A percentile compares a stretch with the other conserved stretches of the same genome.
These are phyloP conservation scores for Alisma plantagoaquatica DNA, from an alignment of 106 monocot species.

Conservation along the genomic window DNA sequence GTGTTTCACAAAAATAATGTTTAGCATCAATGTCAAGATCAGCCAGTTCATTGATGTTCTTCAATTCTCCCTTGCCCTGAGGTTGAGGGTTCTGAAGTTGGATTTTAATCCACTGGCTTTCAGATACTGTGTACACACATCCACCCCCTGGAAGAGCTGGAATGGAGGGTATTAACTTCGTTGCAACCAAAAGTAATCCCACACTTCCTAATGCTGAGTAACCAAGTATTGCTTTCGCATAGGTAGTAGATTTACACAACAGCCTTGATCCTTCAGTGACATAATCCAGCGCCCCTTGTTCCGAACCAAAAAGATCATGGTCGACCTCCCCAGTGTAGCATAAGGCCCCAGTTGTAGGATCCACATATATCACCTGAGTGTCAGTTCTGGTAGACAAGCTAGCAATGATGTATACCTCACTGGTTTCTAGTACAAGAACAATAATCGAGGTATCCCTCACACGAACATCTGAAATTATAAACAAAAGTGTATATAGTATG, in stretches of 20 bases:
- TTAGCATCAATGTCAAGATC: constrained; percentile 94
- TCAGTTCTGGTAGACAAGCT: constrained; percentile 74
- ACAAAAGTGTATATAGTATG: too few relatives aligned
- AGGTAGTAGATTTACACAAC: constrained; percentile 50
- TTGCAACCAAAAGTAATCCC: constrained; percentile 83
- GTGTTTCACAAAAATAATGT: constrained; percentile 88
- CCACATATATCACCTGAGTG: constrained; percentile 84
- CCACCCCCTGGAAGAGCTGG: constrained; percentile 85
- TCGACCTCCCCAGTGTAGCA: constrained; percentile 42
- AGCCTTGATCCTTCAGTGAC: constrained; percentile 68
- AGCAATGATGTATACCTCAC: constrained; percentile 70
- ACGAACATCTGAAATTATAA: constrained; percentile 16
- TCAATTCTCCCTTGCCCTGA: constrained; percentile 75
- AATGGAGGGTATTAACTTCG: constrained; percentile 46
- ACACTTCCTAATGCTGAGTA: constrained; percentile 67
- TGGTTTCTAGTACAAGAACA: constrained; percentile 61
- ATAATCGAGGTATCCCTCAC: constrained; percentile 65
- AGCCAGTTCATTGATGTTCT: constrained; percentile 70
- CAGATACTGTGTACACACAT: constrained; percentile 67
- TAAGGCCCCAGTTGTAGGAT: constrained; percentile 85
- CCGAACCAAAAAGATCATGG: constrained; percentile 58
- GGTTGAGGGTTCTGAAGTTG: constrained; percentile 76
- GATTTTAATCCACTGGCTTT: constrained; percentile 87
- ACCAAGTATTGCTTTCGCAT: constrained; percentile 76
- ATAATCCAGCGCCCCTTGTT: constrained; percentile 65